Evolutionary conservation across 306 rosid genomes (phyloP), one percentile per base, ranked within the genome.

Genomic region (Cucumis sativus): DNA sequence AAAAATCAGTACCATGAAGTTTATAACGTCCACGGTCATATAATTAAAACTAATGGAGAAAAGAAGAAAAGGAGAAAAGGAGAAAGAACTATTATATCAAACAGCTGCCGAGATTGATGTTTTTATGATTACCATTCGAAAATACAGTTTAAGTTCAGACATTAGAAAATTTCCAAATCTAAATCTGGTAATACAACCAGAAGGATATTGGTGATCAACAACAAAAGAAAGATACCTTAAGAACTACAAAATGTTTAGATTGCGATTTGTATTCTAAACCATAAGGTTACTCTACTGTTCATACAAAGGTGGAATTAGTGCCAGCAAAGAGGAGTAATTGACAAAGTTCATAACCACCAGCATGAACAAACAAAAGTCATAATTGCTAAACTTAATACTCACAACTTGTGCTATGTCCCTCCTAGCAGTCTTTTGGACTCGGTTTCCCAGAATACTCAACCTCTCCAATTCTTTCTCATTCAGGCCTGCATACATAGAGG

Each of bases 361-460:
- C 21, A 30, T 28, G 59, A 30, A 73, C 4, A 15, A 25, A 12
- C 41, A 16, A 23, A 21, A 52, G 3, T 1, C 51, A 45, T n/a
- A 80, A 66, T 41, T 49, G 75, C 37, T 51, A 62, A 59, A 70
- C 70, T 45, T 55, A 71, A 69, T 49, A 91, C 97, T 88, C 84
- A 94, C 98, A 77, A 94, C 96, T 75, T 89, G 82, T 23, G 93
- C 97, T 61, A 94, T 90, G 84, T 94, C 98, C 84, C 98, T 90
- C 78, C 98, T 85, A 79, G 97, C 95, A 59, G 95, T 90, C 88
- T 94, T 94, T 83, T 83, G 96, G 80, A 91, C 96, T 82, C 41
- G 84, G 47, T 82, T 82, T 81, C 98, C 95, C 70, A 94, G 70
- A 76, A 25, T 89, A 37, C 97, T 96, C 65, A 94, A 87, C 87